Conservation (phyloP, 331 rosid genomes). For the Phaseolus coccineus region DNA sequence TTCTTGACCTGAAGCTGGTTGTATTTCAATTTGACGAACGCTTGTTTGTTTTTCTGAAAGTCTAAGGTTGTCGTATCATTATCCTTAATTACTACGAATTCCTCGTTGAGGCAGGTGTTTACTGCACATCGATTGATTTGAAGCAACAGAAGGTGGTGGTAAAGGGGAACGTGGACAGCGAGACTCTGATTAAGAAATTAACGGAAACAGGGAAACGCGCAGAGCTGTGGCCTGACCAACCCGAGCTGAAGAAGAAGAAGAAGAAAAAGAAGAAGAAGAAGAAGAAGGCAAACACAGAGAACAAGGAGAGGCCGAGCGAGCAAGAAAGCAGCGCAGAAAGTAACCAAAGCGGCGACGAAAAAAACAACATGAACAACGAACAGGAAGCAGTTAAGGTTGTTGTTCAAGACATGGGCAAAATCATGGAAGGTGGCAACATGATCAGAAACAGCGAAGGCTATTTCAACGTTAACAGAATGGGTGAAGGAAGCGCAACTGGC, state of each 20-base stretch:
- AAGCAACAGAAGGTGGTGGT: conserved; percentile 68
- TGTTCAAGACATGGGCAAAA: conserved; percentile 41
- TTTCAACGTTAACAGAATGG: not conserved
- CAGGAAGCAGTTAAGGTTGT: conserved; percentile 48
- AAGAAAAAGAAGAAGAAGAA: conserved; percentile 49
- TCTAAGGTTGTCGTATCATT: not conserved
- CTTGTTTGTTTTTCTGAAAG: not conserved
- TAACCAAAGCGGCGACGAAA: conserved; percentile 50
- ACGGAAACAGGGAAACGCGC: conserved; percentile 68
- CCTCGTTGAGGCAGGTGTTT: conserved; percentile 63
- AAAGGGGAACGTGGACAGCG: conserved; percentile 64
- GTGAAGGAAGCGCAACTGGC: conserved; percentile 41
- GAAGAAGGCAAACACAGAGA: conserved; percentile 54
- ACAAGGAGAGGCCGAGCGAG: conserved; percentile 56
- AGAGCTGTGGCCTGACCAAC: conserved; percentile 76
- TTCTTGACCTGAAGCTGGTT: not conserved
- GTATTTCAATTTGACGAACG: not conserved
- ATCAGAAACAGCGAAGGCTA: not conserved
- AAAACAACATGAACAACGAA: conserved; percentile 3
- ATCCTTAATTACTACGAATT: not conserved
- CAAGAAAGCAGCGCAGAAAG: conserved; percentile 58
- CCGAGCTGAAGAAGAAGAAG: conserved; percentile 43
- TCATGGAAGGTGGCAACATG: not conserved
- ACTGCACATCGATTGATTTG: conserved; percentile 61
- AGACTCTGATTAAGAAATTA: conserved; percentile 64